Percentiles rank a stretch among this genome's conserved stretches.
phyloP scores from a whole-genome alignment of 352 stramenopile genomes.

The Pythium brassicae region DNA sequence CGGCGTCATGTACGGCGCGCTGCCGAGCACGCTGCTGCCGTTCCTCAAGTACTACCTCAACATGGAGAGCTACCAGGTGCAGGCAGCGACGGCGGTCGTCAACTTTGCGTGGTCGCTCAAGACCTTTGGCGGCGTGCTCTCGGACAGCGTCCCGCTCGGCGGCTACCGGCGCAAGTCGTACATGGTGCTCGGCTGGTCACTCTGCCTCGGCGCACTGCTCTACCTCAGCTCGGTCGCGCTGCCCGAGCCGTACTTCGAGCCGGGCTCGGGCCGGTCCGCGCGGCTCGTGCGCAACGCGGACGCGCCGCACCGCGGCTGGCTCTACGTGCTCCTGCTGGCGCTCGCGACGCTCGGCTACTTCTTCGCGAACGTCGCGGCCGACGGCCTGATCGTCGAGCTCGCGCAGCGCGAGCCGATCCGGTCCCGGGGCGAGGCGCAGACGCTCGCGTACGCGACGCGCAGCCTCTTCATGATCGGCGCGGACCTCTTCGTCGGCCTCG shows the following conservation, averaged over 20 bases:
- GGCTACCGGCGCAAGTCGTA: slow-evolving; percentile 53
- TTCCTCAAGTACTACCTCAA: slow-evolving; percentile 41
- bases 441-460: slow-evolving; percentile 38
- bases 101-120: slow-evolving; percentile 63
- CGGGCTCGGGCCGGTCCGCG: slow-evolving; percentile 1
- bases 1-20: slow-evolving; percentile 58
- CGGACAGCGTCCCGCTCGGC: slow-evolving; percentile 52
- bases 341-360: slow-evolving; percentile 83
- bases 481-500: slow-evolving; percentile 44
- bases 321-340: slow-evolving; percentile 69
- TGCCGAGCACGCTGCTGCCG: slow-evolving; percentile 41
- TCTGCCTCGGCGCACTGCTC: slow-evolving; percentile 19
- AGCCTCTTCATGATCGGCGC: slow-evolving; percentile 42
- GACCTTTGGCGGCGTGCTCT: slow-evolving; percentile 49
- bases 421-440: slow-evolving; percentile 53
- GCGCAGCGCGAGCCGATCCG: slow-evolving; percentile 56
- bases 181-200: slow-evolving; percentile 43
- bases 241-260: slow-evolving; percentile 44
- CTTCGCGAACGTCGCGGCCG: slow-evolving; percentile 78
- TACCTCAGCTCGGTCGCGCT: slow-evolving; percentile 25
- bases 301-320: slow-evolving; percentile 30
- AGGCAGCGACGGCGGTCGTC: slow-evolving; percentile 26
- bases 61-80: slow-evolving; percentile 58
- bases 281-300: slow-evolving; percentile 33
- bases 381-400: slow-evolving; percentile 77